These are phyloP conservation scores for Melampsora larici-populina DNA, from an alignment of 1,284 basidiomycete genomes.

Conservation along the genomic window DNA sequence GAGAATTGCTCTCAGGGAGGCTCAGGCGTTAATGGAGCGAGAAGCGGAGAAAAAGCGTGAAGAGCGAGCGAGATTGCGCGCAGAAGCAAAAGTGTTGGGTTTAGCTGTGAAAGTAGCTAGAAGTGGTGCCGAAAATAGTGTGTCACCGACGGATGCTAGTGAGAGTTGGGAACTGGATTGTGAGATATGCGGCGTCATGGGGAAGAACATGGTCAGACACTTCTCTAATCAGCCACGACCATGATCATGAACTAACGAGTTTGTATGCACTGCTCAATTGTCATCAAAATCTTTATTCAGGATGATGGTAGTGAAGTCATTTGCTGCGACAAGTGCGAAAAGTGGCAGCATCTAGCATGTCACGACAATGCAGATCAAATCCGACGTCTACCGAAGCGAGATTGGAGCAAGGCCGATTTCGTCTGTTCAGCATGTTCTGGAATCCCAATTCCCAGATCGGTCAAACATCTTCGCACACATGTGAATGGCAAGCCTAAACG, in stretches of 20 bases:
- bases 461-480: conserved; percentile 32
- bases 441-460: conserved; percentile 15
- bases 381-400: conserved; percentile 5
- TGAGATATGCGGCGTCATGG: conserved; percentile 38
- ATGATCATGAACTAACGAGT: neutral
- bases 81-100: conserved; percentile 29
- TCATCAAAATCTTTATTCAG: conserved; percentile 8
- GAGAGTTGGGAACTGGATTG: conserved; percentile 38
- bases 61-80: conserved; percentile 29
- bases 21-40: conserved; percentile 23
- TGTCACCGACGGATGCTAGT: conserved; percentile 2
- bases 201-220: conserved; percentile 27
- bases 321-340: conserved; percentile 38
- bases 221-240: neutral
- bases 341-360: conserved; percentile 38
- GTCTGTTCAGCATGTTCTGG: conserved; percentile 41
- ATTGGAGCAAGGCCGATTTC: conserved; percentile 35
- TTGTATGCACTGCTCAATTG: neutral
- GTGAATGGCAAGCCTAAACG: conserved; percentile 41
- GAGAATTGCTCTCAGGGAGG: conserved; percentile 17
- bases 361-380: conserved; percentile 37
- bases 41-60: conserved; percentile 24
- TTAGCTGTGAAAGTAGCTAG: conserved; percentile 26
- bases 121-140: conserved; percentile 27
- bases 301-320: conserved; percentile 43